Base-by-base conservation (phyloP, 2,329 filamentous ascomycete species). In the Periconia digitata region DNA sequence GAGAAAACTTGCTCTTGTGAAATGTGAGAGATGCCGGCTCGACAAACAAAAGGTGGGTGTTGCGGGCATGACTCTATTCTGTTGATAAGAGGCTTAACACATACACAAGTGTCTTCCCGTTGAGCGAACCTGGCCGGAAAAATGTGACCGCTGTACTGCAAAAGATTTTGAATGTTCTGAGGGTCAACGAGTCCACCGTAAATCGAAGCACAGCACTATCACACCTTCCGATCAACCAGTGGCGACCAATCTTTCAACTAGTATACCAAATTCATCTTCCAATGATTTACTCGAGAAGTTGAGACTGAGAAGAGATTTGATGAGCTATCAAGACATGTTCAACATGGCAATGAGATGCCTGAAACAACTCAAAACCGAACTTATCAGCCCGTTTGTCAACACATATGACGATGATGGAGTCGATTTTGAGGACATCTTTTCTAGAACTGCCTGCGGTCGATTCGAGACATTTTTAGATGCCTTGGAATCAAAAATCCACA, bases 161-260 rank as follows among this genome's bases (percentile, higher is more conserved):
- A 53, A 49, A 34, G 50, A 24, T 21, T 53, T 53, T 16, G 15
- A 23, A n/a, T 53, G 50, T 32, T 49, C 50, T n/a, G 40, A 49
- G 18, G 47, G 50, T 18, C 43, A 20, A 22, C 39, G 50, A 7
- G 47, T 48, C 3, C 17, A 43, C n/a, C 23, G 43, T 4, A 44
- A 24, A 24, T 27, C 39, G n/a, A 44, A 49, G 36, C 24, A 43
- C 27, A n/a, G 5, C 10, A 16, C 18, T 38, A 6, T 6, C 12
- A 23, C 43, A 23, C 15, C 17, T 27, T 6, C 15, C 7, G 16
- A 13, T 24, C 18, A 39, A 16, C 13, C 17, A 15, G 4, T 15
- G n/a, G n/a, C 10, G 4, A 32, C 27, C 8, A 15, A 10, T 15
- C 12, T 3, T 32, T 12, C 27, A 12, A 32, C 27, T 32, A 10